phyloP scores from a whole-genome alignment of 345 rosid genomes.

The Hevea brasiliensis region DNA sequence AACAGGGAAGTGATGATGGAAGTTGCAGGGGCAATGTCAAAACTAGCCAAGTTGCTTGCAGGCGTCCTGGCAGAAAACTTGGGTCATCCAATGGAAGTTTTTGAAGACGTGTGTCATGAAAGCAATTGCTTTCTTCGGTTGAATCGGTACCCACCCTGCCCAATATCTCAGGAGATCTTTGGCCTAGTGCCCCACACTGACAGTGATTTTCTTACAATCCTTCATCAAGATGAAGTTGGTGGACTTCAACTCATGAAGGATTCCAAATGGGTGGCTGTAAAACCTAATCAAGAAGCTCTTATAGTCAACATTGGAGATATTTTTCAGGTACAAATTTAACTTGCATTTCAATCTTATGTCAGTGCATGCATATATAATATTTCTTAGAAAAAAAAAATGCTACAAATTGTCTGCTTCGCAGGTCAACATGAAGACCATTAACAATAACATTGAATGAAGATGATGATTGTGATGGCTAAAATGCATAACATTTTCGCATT shows the following conservation, averaged over 20 bases:
- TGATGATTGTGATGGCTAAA: no score
- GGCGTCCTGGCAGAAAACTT: slow-evolving; percentile 47
- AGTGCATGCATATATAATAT: no score
- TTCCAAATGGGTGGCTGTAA: slow-evolving; percentile 62
- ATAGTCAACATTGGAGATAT: slow-evolving; percentile 75
- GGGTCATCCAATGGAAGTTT: slow-evolving; percentile 21
- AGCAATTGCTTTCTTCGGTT: slow-evolving; percentile 57
- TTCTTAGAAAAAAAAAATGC: no score
- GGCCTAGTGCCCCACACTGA: slow-evolving; percentile 74
- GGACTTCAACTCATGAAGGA: slow-evolving; percentile 73
- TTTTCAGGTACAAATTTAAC: slow-evolving; percentile 46
- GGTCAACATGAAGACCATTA: no score
- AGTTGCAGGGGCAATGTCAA: slow-evolving; percentile 53
- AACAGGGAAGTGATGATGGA: slow-evolving; percentile 52
- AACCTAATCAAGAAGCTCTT: slow-evolving; percentile 64
- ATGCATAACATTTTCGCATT: no score
- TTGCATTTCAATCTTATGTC: background rate
- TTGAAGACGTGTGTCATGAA: slow-evolving; percentile 44
- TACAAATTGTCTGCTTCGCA: no score
- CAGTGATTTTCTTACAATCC: slow-evolving; percentile 66
- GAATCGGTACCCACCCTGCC: slow-evolving; percentile 60
- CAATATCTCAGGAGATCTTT: slow-evolving; percentile 38
- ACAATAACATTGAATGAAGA: no score
- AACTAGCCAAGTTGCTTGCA: slow-evolving; percentile 50
- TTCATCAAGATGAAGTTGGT: slow-evolving; percentile 67